phyloP scores from a whole-genome alignment of 2,329 filamentous ascomycete species.

The Coniochaeta pulveracea region DNA sequence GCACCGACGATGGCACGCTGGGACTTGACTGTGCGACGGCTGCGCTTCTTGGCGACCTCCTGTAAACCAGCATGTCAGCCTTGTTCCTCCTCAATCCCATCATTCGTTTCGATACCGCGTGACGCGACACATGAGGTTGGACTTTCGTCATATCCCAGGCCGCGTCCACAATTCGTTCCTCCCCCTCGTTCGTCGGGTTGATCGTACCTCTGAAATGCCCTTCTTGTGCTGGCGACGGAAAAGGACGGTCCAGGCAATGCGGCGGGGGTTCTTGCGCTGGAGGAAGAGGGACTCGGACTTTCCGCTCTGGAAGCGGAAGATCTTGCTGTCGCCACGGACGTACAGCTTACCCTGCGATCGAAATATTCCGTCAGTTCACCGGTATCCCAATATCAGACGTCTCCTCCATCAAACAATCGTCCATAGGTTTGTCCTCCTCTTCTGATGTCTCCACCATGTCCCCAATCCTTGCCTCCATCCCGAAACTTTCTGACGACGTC shows the following conservation, averaged over 20 bases:
- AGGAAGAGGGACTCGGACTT: constrained; percentile 99
- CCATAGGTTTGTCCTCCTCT: neutral
- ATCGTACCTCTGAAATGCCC: constrained; percentile 98
- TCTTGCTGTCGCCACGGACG: constrained; percentile 98
- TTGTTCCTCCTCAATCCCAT: constrained; percentile 2
- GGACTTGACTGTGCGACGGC: constrained; percentile 93
- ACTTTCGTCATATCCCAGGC: too few relatives aligned
- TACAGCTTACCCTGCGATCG: constrained; percentile 87
- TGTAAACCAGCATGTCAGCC: constrained; percentile 40
- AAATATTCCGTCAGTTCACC: constrained; percentile 16
- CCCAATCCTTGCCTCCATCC: neutral
- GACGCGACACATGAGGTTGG: too few relatives aligned
- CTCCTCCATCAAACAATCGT: neutral
- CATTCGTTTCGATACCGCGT: too few relatives aligned
- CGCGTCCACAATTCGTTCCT: too few relatives aligned
- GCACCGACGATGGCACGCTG: constrained; percentile 99
- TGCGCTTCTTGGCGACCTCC: constrained; percentile 99
- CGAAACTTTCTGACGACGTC: too few relatives aligned
- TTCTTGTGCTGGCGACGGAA: constrained; percentile 99
- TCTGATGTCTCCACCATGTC: constrained; percentile 5
- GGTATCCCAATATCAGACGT: neutral
- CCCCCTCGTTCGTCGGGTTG: neutral
- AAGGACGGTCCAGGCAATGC: constrained; percentile 96
- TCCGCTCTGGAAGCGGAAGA: constrained; percentile 99
- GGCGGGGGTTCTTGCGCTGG: constrained; percentile 99